Conservation (phyloP, 1,284 basidiomycete genomes). For the Sutorius eximius region DNA sequence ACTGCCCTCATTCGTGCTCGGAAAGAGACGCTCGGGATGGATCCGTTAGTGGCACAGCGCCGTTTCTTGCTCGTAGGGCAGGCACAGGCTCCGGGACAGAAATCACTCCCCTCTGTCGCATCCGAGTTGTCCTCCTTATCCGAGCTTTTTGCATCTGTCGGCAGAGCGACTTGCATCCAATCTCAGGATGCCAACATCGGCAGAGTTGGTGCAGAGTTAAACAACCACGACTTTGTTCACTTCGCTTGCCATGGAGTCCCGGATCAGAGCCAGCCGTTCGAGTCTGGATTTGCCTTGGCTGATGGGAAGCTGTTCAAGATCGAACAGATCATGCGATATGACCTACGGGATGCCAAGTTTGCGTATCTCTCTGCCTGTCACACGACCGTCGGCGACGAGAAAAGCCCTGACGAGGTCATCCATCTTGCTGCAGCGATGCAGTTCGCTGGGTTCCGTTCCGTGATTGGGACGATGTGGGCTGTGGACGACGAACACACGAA, state of each 20-base stretch:
- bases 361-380: background rate
- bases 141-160: background rate
- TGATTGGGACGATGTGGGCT: background rate
- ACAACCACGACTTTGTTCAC: background rate
- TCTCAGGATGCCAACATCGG: too few relatives aligned
- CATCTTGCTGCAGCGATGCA: background rate
- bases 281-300: conserved; percentile 13
- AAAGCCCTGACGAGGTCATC: background rate
- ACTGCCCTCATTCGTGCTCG: background rate
- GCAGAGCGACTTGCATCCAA: background rate
- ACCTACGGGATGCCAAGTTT: background rate
- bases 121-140: background rate
- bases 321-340: background rate
- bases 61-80: background rate
- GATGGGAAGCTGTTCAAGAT: background rate
- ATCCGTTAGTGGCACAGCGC: background rate
- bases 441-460: background rate
- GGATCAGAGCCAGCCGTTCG: background rate
- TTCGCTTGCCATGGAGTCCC: background rate
- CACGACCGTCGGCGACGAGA: background rate
- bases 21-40: background rate
- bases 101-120: background rate
- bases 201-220: background rate
- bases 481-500: background rate
- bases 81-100: too few relatives aligned